phyloP scores from a whole-genome alignment of 2,329 filamentous ascomycete genomes.

The Shiraia sp. region DNA sequence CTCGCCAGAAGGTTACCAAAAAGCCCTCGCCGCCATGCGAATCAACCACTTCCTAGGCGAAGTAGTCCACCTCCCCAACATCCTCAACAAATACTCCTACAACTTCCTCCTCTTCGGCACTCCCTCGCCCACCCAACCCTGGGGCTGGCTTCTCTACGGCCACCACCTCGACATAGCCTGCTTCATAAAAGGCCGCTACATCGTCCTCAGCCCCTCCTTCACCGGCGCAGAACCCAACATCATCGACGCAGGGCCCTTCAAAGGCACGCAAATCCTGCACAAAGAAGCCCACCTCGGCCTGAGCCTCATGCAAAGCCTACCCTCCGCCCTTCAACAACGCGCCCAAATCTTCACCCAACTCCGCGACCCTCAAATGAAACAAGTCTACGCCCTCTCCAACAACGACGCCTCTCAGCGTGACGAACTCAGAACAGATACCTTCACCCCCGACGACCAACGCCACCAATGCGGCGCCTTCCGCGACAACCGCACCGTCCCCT shows the following conservation, averaged over 20 bases:
- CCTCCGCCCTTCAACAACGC: constrained; percentile 48
- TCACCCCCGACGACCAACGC: constrained; percentile 81
- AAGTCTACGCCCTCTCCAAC: constrained; percentile 35
- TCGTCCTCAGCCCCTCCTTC: constrained; percentile 74
- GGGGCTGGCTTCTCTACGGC: constrained; percentile 77
- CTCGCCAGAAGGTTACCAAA: constrained; percentile 71
- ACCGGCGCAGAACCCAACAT: constrained; percentile 79
- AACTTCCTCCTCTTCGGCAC: constrained; percentile 73
- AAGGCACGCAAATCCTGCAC: constrained; percentile 68
- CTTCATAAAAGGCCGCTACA: constrained; percentile 67
- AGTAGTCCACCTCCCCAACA: constrained; percentile 61
- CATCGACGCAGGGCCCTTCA: constrained; percentile 67
- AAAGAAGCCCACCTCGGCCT: constrained; percentile 67
- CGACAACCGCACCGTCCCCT: constrained; percentile 77
- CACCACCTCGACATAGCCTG: constrained; percentile 77
- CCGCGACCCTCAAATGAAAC: constrained; percentile 67
- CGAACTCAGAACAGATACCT: constrained; percentile 59
- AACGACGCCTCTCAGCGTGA: constrained; percentile 36
- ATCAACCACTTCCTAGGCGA: constrained; percentile 77
- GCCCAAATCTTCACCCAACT: constrained; percentile 64
- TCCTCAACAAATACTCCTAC: constrained; percentile 77
- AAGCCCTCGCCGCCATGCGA: constrained; percentile 70
- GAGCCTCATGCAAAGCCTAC: constrained; percentile 69
- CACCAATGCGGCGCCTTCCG: constrained; percentile 78
- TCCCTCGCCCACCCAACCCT: constrained; percentile 59